Base-by-base conservation (phyloP, 768 basidiomycete genomes). In the Agaricus sinodeliciosus region DNA sequence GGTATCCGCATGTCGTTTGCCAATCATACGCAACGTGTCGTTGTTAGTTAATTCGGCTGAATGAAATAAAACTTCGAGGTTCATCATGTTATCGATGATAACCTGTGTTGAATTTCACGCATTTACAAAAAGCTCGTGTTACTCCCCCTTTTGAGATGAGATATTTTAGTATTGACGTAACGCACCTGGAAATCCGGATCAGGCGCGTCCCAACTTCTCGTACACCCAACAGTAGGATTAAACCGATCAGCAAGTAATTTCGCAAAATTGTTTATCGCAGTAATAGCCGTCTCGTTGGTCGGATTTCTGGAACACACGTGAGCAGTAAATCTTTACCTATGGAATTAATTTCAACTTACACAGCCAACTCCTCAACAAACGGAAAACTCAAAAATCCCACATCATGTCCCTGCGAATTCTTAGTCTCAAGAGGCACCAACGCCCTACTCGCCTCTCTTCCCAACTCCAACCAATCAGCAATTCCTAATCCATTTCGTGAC, bases 71-170 rank as follows among this genome's bases (percentile, higher is more conserved):
- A 84, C 70, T 64, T 87, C 83, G 16, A 88, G 75, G 59, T 83
- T 87, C 82, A 88, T 85, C 84, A 87, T 85, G 62, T 85, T 86
- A 68, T 87, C 85, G 43, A 87, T 85, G 63, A 87, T 85, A 46
- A 87, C 84, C 79, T 69, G 37, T 34, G 27, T 43, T 9, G 27
- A 27, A 50, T 28, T 9, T 28, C 13, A 45, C 54, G 48, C 31
- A n/a, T 28, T 3, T 26, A 15, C 19, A 44, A n/a, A n/a, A n/a
- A n/a, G n/a, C n/a, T n/a, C n/a, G n/a, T n/a, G n/a, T n/a, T n/a
- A n/a, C n/a, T n/a, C n/a, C n/a, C n/a, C n/a, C n/a, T n/a, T n/a
- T n/a, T n/a, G n/a, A n/a, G n/a, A n/a, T n/a, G n/a, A n/a, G n/a
- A 43, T 49, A 13, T 19, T 31, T n/a, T n/a, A n/a, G n/a, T n/a